phyloP scores from a whole-genome alignment of 768 basidiomycete genomes.

The Rhodotorula diobovata region DNA sequence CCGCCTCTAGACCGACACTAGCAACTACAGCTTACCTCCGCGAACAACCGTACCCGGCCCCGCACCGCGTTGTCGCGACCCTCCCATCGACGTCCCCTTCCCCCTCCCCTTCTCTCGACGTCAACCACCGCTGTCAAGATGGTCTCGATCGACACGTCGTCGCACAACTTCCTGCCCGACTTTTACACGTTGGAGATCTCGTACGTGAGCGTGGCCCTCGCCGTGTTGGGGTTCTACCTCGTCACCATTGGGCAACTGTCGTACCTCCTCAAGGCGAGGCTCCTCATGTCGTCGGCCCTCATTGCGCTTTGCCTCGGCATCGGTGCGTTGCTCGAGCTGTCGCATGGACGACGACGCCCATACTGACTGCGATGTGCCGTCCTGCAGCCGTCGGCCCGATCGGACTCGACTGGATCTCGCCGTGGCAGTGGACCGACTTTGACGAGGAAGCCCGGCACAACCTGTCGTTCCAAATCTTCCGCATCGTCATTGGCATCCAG shows the following conservation, averaged over 20 bases:
- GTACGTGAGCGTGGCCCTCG: conserved; percentile 44
- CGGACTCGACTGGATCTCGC: conserved; percentile 47
- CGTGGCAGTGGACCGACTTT: conserved; percentile 45
- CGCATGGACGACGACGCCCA: background rate
- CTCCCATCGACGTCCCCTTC: no score
- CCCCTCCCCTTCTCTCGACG: background rate
- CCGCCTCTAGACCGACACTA: no score
- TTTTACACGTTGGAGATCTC: conserved; percentile 45
- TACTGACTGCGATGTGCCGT: conserved; percentile 31
- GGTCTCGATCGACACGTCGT: background rate
- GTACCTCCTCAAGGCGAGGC: conserved; percentile 48
- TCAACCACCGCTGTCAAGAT: background rate
- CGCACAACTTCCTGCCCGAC: conserved; percentile 19
- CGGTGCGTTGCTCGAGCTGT: conserved; percentile 21
- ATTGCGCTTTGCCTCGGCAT: conserved; percentile 36
- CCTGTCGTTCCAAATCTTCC: conserved; percentile 44
- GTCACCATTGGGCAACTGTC: conserved; percentile 45
- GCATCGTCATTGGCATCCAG: conserved; percentile 50
- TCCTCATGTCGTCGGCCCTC: conserved; percentile 46
- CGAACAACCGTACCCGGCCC: no score
- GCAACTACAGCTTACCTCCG: no score
- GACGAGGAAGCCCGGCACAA: conserved; percentile 21
- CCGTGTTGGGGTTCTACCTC: conserved; percentile 45
- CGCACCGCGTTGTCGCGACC: no score
- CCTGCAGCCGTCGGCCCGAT: conserved; percentile 47